Percentiles rank a stretch among this genome's conserved stretches.
These are phyloP conservation scores for Neurospora sp. DNA, from an alignment of 495 filamentous ascomycete genomes.

Conservation along the genomic window DNA sequence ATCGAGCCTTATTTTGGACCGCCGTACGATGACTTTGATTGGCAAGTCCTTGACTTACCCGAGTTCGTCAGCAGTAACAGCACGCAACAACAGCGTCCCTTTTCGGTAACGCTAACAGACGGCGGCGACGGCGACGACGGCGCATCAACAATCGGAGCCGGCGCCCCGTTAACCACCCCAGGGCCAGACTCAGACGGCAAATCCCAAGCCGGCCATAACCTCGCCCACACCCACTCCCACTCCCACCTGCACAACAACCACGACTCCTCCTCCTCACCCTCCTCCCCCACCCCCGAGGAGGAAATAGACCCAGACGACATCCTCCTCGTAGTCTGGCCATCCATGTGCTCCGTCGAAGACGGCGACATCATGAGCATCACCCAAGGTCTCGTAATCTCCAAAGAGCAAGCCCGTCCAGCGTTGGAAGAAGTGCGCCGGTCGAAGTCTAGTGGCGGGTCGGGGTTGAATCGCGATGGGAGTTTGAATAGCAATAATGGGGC, in stretches of 20 bases:
- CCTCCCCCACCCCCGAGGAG: neutral
- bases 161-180: neutral
- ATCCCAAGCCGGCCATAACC: neutral
- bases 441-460: fast-evolving
- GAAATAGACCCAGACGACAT: constrained; percentile 29
- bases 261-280: too few relatives aligned
- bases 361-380: constrained; percentile 28
- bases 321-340: constrained; percentile 27
- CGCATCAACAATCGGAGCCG: neutral
- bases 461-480: neutral
- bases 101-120: neutral
- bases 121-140: constrained; percentile 9
- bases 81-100: neutral
- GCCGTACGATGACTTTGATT: constrained; percentile 31
- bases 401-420: constrained; percentile 26
- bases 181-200: neutral
- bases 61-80: constrained; percentile 11
- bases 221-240: neutral
- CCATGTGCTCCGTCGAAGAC: constrained; percentile 28
- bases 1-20: constrained; percentile 31
- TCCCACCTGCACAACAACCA: neutral
- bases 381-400: constrained; percentile 27
- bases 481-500: neutral
- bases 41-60: constrained; percentile 28
- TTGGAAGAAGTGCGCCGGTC: constrained; percentile 19